Conservation (phyloP, 2,329 filamentous ascomycete genomes). For the Lecanoromycetidae sp. region DNA sequence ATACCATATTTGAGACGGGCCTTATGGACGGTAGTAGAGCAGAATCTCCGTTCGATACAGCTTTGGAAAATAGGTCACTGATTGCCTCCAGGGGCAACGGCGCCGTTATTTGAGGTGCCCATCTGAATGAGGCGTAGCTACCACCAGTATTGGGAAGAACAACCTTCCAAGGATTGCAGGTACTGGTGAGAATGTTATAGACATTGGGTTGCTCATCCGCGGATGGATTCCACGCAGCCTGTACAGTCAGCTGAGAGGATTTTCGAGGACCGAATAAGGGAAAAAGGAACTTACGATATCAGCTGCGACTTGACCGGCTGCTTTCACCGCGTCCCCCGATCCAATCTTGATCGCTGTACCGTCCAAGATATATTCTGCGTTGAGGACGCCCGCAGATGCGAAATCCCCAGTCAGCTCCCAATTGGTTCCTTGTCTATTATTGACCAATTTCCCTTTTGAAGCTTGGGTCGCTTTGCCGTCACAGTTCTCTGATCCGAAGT, state of each 20-base stretch:
- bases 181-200: slow-evolving; percentile 11
- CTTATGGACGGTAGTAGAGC: background rate
- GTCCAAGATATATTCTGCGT: slow-evolving; percentile 21
- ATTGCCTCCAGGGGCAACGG: slow-evolving; percentile 20
- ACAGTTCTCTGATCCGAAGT: slow-evolving; percentile 15
- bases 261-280: too few species aligned
- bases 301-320: slow-evolving; percentile 14
- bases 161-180: slow-evolving; percentile 19
- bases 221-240: slow-evolving; percentile 18
- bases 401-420: slow-evolving; percentile 20
- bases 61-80: slow-evolving; percentile 17
- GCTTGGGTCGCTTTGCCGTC: slow-evolving; percentile 12
- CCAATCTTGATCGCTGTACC: slow-evolving; percentile 21
- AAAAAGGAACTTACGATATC: slow-evolving; percentile 17
- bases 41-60: slow-evolving; percentile 7
- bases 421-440: slow-evolving; percentile 16
- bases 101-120: slow-evolving; percentile 18
- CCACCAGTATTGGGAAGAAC: slow-evolving; percentile 3
- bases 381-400: slow-evolving; percentile 17
- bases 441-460: slow-evolving; percentile 14
- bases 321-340: slow-evolving; percentile 14
- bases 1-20: slow-evolving; percentile 5
- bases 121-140: slow-evolving; percentile 1
- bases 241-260: slow-evolving; percentile 1
- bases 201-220: slow-evolving; percentile 3